Percentiles rank a stretch among this genome's conserved stretches.
Evolutionary conservation across 2,329 filamentous ascomycete genomes (phyloP).

Genomic region (Fusarium pseudograminearum): DNA sequence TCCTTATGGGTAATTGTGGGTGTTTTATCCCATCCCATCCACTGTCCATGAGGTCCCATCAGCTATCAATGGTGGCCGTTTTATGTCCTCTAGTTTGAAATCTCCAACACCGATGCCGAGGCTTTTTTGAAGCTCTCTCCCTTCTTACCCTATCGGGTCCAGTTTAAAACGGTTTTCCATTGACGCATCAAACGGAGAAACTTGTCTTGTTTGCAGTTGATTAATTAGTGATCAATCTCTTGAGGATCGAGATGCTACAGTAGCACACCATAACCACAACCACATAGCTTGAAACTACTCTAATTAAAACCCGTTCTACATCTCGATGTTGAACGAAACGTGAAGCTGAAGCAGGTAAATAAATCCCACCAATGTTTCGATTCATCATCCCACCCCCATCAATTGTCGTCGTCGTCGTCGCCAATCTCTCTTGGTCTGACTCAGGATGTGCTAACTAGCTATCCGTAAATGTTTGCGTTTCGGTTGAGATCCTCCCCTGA

Average conservation of each 20-base stretch:
- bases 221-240: conserved; percentile 10
- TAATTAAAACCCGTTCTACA: conserved; percentile 5
- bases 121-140: neutral
- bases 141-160: conserved; percentile 3
- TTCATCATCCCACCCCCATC: conserved; percentile 26
- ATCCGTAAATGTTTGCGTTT: conserved; percentile 2
- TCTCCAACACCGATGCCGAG: neutral
- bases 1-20: conserved; percentile 10
- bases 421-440: conserved; percentile 24
- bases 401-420: neutral
- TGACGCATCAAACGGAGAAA: conserved; percentile 22
- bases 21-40: neutral
- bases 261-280: neutral
- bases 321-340: conserved; percentile 30
- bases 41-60: neutral
- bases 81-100: conserved; percentile 19
- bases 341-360: conserved; percentile 42
- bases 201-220: conserved; percentile 4
- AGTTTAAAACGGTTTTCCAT: conserved; percentile 43
- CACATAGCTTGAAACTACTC: neutral
- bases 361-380: conserved; percentile 1
- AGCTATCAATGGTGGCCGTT: conserved; percentile 21
- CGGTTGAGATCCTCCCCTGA: conserved; percentile 10
- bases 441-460: neutral
- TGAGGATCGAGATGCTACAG: conserved; percentile 23